Base-by-base conservation (phyloP, 495 filamentous ascomycete species). In the Xylaria nigripes region DNA sequence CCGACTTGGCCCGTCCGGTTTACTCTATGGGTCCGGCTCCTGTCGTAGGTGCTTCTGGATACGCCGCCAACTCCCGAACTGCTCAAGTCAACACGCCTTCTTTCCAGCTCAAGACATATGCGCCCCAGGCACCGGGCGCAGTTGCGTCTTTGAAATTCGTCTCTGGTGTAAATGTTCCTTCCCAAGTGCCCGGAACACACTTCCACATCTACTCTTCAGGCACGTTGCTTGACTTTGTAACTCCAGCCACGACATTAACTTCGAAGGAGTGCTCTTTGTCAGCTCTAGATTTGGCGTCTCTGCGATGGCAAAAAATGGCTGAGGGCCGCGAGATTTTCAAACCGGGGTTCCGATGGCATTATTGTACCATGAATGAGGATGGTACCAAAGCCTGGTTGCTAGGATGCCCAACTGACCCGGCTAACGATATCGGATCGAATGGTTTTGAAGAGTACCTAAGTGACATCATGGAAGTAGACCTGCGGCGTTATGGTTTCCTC, bases 311-410 rank as follows among this genome's bases (percentile, higher is more conserved):
- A 65, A 91, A 88, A 63, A 71, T 98, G 6, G 91, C 90, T 9
- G 91, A 96, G 57, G 94, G 93, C 8, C 85, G 85, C 24, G 94
- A 97, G 64, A 86, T 97, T 22, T 96, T 96, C 70, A 78, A 86
- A 49, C 76, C 82, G 1, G 85, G 85, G 9, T 97, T 90, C 66
- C 82, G 90, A 46, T 97, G 94, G 94, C 92, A 96, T 68, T 98
- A 98, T 65, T 96, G 93, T 65, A 90, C 89, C 0, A 84, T 95
- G 68, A 90, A 96, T 65, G 82, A 93, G 57, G 85, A 90, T 51
- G 90, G 89, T 1, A 96, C 93, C 2, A 95, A 94, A 60, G 92
- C 90, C 9, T 98, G 95, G 89, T 73, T 98, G 7, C 77, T 98
- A n/a, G 93, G 93, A 19, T 95, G 90, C 64, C 84, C 84, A 8